Percentiles rank a stretch among this genome's conserved stretches.
Evolutionary conservation across 805 yeast species (phyloP).

Genomic region (Barnettozyma siamensis): DNA sequence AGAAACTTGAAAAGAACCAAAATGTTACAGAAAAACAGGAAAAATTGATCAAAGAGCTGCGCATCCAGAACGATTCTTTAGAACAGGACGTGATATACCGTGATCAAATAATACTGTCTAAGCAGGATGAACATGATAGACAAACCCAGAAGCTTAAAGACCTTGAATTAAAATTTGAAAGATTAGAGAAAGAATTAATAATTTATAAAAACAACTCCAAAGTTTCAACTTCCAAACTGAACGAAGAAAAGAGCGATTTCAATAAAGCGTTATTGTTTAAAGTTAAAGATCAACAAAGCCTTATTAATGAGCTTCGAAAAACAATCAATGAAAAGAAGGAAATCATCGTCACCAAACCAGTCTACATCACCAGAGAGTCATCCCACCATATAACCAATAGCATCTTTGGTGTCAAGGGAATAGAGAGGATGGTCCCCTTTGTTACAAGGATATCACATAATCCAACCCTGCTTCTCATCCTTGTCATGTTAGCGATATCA

Average conservation of each 20-base stretch:
- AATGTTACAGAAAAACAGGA: constrained; percentile 6
- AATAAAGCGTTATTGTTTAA: constrained; percentile 15
- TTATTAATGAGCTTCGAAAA: constrained; percentile 11
- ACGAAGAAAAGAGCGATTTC: constrained; percentile 8
- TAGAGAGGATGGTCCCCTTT: too few relatives aligned
- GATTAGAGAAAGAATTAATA: constrained; percentile 8
- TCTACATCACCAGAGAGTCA: neutral
- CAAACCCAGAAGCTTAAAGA: constrained; percentile 7
- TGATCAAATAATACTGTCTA: constrained; percentile 18
- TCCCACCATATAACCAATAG: too few relatives aligned
- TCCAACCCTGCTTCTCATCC: too few relatives aligned
- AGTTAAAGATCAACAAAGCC: constrained; percentile 16
- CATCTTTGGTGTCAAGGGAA: too few relatives aligned
- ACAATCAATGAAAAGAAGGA: constrained; percentile 11
- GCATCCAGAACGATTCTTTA: constrained; percentile 5
- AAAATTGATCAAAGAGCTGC: constrained; percentile 6
- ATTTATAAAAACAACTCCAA: constrained; percentile 7
- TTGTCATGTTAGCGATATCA: too few relatives aligned
- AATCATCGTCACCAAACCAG: constrained; percentile 5
- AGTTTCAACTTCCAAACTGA: constrained; percentile 1
- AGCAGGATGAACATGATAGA: constrained; percentile 9
- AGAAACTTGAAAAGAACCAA: constrained; percentile 15
- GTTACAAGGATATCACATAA: too few relatives aligned
- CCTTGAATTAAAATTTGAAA: constrained; percentile 7
- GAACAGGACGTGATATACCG: constrained; percentile 23